Conservation (phyloP, 179 eudicot genomes). For the Spinacia oleracea region DNA sequence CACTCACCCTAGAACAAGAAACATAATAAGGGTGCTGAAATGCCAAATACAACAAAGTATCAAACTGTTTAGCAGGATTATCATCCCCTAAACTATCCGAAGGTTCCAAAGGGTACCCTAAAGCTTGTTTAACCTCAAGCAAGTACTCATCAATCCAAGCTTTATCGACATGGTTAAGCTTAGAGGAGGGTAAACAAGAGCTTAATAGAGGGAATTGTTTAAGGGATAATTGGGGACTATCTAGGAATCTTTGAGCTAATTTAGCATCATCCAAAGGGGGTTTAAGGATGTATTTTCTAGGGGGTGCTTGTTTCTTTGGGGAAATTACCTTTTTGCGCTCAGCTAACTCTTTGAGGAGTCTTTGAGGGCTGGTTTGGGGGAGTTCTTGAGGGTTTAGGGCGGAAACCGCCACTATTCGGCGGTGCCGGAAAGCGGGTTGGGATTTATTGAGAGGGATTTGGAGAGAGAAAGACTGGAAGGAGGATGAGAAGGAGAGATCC, state of each 20-base stretch:
- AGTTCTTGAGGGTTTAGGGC: constrained; percentile 51
- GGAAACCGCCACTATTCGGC: constrained; percentile 44
- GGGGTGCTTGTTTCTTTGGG: constrained; percentile 69
- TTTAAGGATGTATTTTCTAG: constrained; percentile 71
- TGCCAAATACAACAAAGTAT: constrained; percentile 78
- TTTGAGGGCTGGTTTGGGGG: constrained; percentile 75
- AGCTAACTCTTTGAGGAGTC: constrained; percentile 79
- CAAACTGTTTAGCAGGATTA: constrained; percentile 94
- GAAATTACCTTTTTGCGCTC: constrained; percentile 65
- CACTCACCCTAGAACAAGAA: constrained; percentile 68
- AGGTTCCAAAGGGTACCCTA: constrained; percentile 86
- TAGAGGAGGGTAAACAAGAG: constrained; percentile 76
- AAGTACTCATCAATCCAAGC: constrained; percentile 93
- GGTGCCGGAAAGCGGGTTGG: constrained; percentile 26
- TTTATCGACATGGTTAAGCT: constrained; percentile 59
- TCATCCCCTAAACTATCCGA: constrained; percentile 68
- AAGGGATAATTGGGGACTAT: constrained; percentile 83
- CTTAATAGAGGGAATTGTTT: constrained; percentile 84
- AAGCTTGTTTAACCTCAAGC: constrained; percentile 87
- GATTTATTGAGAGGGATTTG: constrained; percentile 28
- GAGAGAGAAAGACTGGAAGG: constrained; percentile 46
- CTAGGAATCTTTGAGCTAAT: constrained; percentile 75
- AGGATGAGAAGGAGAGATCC: constrained; percentile 71
- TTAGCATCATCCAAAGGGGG: constrained; percentile 85
- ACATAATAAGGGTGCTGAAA: constrained; percentile 88